Base-by-base conservation (phyloP, 2,329 filamentous ascomycete species). In the Aureobasidium leucospermi region DNA sequence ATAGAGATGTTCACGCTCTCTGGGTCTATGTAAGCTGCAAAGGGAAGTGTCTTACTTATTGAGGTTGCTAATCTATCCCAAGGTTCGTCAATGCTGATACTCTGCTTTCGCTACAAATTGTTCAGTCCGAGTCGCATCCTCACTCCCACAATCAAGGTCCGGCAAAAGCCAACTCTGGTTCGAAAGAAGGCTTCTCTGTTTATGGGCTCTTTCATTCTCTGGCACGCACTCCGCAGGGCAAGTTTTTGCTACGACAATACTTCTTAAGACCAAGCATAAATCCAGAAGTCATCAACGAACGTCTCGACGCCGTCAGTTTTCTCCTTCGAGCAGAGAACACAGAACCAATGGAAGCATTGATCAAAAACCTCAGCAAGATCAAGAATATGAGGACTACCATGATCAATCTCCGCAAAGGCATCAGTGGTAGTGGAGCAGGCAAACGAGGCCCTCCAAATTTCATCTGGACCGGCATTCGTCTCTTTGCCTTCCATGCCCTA, bases 51-150 rank as follows among this genome's bases (percentile, higher is more conserved):
- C 7, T 13, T 23, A 3, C 23, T 16, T 57, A 19, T 16, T n/a
- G 29, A 55, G 67, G 49, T 31, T 6, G n/a, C 51, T 55, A 11
- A 55, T 23, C 11, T 29, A 6, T 3, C 4, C 4, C 9, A 2
- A 90, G 93, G 85, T 90, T 94, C 67, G 79, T 96, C 65, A 94
- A 90, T 65, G 76, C 82, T 2, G 90, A 96, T 68, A 89, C 92
- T 0, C 76, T 97, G 43, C 74, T 84, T 13, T 91, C 91, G 1
- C 80, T 99, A 8, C 93, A 96, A 67, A 89, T 99, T 31, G 79
- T 96, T 29, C 86, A 88, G 59, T 85, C 87, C 1, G 92, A 96
- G 70, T 83, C 83, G 10, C 90, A 96, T 70, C 92, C 90, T 4
- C 91, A 90, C 67, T 85, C 83, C 49, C 88, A 93, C 63, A 88